Percentiles rank a stretch among this genome's conserved stretches.
These are phyloP conservation scores for Volvox carteri DNA, from an alignment of 163 green algal species.

Conservation along the genomic window DNA sequence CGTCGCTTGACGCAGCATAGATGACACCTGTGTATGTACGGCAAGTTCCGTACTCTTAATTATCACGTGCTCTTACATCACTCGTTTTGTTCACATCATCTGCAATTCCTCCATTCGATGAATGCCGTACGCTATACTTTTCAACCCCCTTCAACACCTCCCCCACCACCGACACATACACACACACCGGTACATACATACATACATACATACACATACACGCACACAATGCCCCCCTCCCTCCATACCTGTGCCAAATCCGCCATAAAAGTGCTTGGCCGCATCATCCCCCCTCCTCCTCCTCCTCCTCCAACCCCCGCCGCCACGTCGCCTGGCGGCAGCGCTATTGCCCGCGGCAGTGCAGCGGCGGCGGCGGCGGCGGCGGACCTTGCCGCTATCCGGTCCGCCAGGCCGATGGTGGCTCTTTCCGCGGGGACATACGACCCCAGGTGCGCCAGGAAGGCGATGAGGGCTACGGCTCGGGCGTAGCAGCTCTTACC, in stretches of 20 bases:
- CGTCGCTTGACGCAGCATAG: conserved; percentile 86
- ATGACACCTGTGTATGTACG: conserved; percentile 75
- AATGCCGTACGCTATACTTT: too few relatives aligned
- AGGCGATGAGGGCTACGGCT: conserved; percentile 93
- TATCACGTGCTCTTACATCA: too few relatives aligned
- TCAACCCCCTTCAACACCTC: neutral
- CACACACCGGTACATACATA: too few relatives aligned
- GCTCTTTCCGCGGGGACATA: conserved; percentile 91
- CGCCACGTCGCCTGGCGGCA: neutral
- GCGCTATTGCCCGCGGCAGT: neutral
- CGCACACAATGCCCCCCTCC: neutral
- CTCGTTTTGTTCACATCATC: too few relatives aligned
- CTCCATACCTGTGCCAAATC: conserved; percentile 83
- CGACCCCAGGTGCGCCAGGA: conserved; percentile 93
- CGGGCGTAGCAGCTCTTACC: conserved; percentile 95
- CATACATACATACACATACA: too few relatives aligned
- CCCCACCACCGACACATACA: too few relatives aligned
- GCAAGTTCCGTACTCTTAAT: too few relatives aligned
- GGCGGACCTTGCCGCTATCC: conserved; percentile 85
- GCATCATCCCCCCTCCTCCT: conserved; percentile 18
- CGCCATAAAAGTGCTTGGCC: conserved; percentile 87
- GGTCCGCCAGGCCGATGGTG: conserved; percentile 87
- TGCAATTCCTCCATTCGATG: too few relatives aligned
- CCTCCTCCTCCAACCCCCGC: neutral
- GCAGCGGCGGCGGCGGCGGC: neutral